Percentiles rank a stretch among this genome's conserved stretches.
Conservation (phyloP, 352 stramenopile genomes). For the Phytopythium helicoides region DNA sequence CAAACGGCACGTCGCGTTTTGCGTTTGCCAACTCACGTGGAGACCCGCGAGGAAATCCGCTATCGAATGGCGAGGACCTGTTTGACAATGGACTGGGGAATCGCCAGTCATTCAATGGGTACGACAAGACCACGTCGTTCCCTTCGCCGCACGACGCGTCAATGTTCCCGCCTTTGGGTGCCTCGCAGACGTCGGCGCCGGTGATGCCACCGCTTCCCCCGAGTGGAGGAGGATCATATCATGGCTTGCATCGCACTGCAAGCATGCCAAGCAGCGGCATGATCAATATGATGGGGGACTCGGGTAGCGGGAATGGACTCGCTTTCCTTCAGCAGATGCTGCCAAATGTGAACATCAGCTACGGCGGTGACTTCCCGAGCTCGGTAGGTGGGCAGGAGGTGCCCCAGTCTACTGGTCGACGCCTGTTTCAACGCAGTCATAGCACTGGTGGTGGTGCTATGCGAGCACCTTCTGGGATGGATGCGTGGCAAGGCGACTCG, state of each 20-base stretch:
- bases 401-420: constrained; percentile 19
- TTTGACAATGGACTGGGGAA: neutral
- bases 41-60: constrained; percentile 3
- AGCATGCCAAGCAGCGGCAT: constrained; percentile 7
- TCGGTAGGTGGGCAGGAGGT: constrained; percentile 8
- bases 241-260: constrained; percentile 9
- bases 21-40: constrained; percentile 65
- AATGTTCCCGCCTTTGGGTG: constrained; percentile 38
- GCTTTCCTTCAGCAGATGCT: constrained; percentile 88
- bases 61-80: neutral
- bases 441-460: constrained; percentile 10
- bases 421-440: constrained; percentile 38
- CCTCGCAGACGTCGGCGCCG: constrained; percentile 22
- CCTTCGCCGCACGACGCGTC: constrained; percentile 26
- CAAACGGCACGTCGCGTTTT: constrained; percentile 66
- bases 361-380: constrained; percentile 61
- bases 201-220: constrained; percentile 15
- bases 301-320: constrained; percentile 32
- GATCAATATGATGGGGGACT: constrained; percentile 30
- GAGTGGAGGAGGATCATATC: constrained; percentile 24
- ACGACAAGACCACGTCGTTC: constrained; percentile 17
- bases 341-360: constrained; percentile 88
- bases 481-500: constrained; percentile 5
- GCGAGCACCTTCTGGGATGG: constrained; percentile 3
- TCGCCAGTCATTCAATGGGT: constrained; percentile 21